These are phyloP conservation scores for Pelargonium nanum DNA, from an alignment of 345 rosid species.

Conservation along the genomic window DNA sequence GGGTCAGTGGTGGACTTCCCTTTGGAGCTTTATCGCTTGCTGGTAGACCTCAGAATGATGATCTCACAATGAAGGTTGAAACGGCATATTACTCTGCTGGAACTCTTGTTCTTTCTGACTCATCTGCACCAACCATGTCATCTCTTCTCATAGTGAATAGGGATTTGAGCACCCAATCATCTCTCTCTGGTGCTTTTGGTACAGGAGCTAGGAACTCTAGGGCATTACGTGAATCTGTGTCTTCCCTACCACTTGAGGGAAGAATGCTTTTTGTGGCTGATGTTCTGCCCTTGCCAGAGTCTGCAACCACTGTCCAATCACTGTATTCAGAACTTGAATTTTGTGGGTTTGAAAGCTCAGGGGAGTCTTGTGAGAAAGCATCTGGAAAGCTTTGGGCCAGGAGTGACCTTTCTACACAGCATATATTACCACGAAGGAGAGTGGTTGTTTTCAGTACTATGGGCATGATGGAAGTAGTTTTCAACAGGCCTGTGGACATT, in stretches of 20 bases:
- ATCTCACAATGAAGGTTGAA: constrained; percentile 79
- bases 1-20: constrained; percentile 77
- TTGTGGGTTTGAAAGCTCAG: constrained; percentile 55
- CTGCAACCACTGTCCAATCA: constrained; percentile 68
- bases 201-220: constrained; percentile 64
- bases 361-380: constrained; percentile 69
- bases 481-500: constrained; percentile 92
- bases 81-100: constrained; percentile 75
- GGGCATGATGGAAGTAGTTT: constrained; percentile 97
- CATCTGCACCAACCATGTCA: constrained; percentile 77
- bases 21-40: constrained; percentile 75
- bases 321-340: constrained; percentile 78
- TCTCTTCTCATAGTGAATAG: constrained; percentile 78
- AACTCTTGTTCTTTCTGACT: constrained; percentile 88
- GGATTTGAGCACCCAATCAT: constrained; percentile 74
- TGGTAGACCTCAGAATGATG: constrained; percentile 70
- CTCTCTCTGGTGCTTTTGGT: constrained; percentile 47
- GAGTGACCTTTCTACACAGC: constrained; percentile 87
- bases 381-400: constrained; percentile 91
- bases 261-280: constrained; percentile 96
- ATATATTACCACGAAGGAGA: constrained; percentile 83
- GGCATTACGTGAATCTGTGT: constrained; percentile 69
- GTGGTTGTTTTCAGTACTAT: constrained; percentile 79
- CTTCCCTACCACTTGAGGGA: constrained; percentile 91
- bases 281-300: constrained; percentile 71